A percentile compares a stretch with the other conserved stretches of the same genome.
These are phyloP conservation scores for Yamadazyma dendronema DNA, from an alignment of 1,139 yeast genomes.

Conservation along the genomic window DNA sequence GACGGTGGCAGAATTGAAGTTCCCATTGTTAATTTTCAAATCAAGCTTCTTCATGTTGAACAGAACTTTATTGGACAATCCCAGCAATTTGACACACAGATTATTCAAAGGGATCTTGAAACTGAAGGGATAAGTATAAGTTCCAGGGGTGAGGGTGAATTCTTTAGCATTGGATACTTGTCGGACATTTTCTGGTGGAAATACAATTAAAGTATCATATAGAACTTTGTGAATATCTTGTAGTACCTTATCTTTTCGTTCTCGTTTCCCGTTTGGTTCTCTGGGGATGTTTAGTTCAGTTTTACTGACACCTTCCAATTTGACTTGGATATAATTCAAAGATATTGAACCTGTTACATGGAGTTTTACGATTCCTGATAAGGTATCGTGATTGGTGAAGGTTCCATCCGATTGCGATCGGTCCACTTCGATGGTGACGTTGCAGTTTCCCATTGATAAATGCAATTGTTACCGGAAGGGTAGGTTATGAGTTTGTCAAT, in stretches of 20 bases:
- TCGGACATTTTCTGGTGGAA: slow-evolving; percentile 59
- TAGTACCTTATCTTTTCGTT: slow-evolving; percentile 22
- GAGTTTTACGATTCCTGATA: slow-evolving; percentile 48
- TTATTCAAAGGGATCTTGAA: slow-evolving; percentile 53
- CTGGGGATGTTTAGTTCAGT: slow-evolving; percentile 35
- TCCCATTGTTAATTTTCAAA: slow-evolving; percentile 36
- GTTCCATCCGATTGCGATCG: slow-evolving; percentile 38
- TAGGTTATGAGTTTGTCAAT: no score
- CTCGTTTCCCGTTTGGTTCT: slow-evolving; percentile 16
- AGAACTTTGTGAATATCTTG: slow-evolving; percentile 55
- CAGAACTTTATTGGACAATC: slow-evolving; percentile 40
- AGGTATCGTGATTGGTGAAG: slow-evolving; percentile 51
- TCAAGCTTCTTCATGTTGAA: slow-evolving; percentile 33
- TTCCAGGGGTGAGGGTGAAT: slow-evolving; percentile 61
- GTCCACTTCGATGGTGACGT: slow-evolving; percentile 39
- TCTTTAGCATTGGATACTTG: slow-evolving; percentile 48
- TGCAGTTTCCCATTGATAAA: slow-evolving; percentile 17
- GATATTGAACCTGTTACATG: slow-evolving; percentile 46
- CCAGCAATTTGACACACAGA: slow-evolving; percentile 45
- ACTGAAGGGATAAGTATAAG: slow-evolving; percentile 55
- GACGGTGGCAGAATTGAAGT: slow-evolving; percentile 23
- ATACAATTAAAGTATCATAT: slow-evolving; percentile 54
- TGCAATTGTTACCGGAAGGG: no score
- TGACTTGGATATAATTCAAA: slow-evolving; percentile 53
- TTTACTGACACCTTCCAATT: slow-evolving; percentile 54